These are phyloP conservation scores for Flaveria trinervia DNA, from an alignment of 129 eudicot genomes.

Conservation along the genomic window DNA sequence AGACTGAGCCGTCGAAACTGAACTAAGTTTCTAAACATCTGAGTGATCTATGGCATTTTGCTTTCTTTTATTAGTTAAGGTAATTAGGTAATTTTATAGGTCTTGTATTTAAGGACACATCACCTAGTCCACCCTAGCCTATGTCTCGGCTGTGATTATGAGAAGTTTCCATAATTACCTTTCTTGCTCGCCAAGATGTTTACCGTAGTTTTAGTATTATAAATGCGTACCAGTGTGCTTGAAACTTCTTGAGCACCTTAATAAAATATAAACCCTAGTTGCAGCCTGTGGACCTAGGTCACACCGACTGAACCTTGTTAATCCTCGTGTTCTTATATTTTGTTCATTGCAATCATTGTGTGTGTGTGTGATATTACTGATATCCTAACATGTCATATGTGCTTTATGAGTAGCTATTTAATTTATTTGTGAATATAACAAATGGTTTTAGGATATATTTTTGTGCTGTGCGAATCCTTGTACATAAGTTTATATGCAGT, in stretches of 20 bases:
- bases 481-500: slow-evolving; percentile 20
- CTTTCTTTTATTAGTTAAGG: neutral
- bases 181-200: too few species aligned
- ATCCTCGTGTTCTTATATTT: too few species aligned
- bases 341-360: too few species aligned
- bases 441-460: slow-evolving; percentile 7
- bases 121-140: neutral
- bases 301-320: too few species aligned
- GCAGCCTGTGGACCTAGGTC: too few species aligned
- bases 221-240: too few species aligned
- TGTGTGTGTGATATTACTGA: too few species aligned
- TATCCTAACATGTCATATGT: neutral
- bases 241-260: too few species aligned
- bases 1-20: neutral
- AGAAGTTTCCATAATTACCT: too few species aligned
- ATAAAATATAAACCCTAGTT: too few species aligned
- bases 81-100: neutral
- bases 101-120: neutral
- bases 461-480: slow-evolving; percentile 3
- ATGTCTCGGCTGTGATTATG: too few species aligned
- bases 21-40: neutral
- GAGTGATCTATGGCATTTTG: neutral
- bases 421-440: neutral
- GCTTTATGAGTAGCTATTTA: neutral
- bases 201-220: too few species aligned